Base-by-base conservation (phyloP, 331 rosid genomes). In the Acacia concinna region DNA sequence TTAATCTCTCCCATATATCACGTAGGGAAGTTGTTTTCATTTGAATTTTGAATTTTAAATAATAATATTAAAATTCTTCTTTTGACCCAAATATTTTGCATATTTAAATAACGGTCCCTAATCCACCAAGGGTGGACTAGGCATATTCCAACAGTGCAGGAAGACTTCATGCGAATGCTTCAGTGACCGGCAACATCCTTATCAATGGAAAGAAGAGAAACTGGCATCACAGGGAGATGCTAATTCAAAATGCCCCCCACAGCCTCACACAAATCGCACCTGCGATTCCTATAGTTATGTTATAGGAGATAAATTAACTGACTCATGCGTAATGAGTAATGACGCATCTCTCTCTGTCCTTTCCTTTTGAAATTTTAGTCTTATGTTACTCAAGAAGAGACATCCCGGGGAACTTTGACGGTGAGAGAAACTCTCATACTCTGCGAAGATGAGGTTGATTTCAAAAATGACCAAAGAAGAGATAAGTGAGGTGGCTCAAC, bases 301-400 rank as follows among this genome's bases (percentile, higher is more conserved):
- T n/a, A n/a, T n/a, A n/a, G n/a, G n/a, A n/a, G n/a, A n/a, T n/a
- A n/a, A n/a, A 13, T 12, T 25, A 8, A 57, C 51, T 15, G 15
- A 65, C 21, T 41, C 8, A 35, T 37, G 38, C 2, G n/a, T n/a
- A n/a, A n/a, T n/a, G n/a, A n/a, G 56, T 59, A 49, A 5, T 49
- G 56, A 5, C 56, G 23, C 18, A 44, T 44, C 49, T 44, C 5
- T 44, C 8, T 44, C 1, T n/a, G 5, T 6, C 6, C 6, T 35
- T 35, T 60, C 15, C 21, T n/a, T 20, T 62, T 41, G 30, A 28
- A 75, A 38, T 40, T 70, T 34, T 57, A 88, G 92, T 89, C 91
- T 4, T 90, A 88, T n/a, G 97, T 92, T 10, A 93, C 90, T n/a
- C n/a, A n/a, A 62, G 93, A 90, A 52, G 94, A 92, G 49, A 41